Base-by-base conservation (phyloP, 257 asterid species). In the Verbascum thapsus region DNA sequence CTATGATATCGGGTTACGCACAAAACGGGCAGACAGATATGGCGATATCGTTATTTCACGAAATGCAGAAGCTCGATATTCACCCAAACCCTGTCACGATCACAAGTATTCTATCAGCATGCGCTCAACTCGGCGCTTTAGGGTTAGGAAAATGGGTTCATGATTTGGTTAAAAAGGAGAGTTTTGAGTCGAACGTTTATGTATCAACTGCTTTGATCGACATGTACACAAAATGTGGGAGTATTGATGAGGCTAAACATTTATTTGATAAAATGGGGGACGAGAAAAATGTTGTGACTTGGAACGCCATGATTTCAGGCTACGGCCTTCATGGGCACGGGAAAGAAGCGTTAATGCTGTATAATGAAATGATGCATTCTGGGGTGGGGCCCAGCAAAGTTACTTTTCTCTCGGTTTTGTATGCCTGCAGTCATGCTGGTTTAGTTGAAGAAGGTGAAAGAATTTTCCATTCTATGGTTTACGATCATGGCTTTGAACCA, bases 361-460 rank as follows among this genome's bases (percentile, higher is more conserved):
- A 74, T 59, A 66, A 78, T 39, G 76, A 79, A 64, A 88, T 92
- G 96, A 58, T 75, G 37, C 69, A 47, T 53, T 77, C 75, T 39
- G 82, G 85, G 32, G 60, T 85, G 54, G 6, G 68, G 26, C 91
- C 94, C 42, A 81, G 94, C 6, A 78, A 82, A n/a, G 87, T 81
- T 54, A 88, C 96, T 45, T 87, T 77, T 72, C 83, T 88, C 10
- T 88, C 88, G 10, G 42, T 80, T 63, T 69, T 92, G 56, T 86
- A 87, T 76, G 95, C 97, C 47, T 92, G 98, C 71, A 88, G 98
- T 62, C 97, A 92, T 72, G 74, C 96, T 34, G 97, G 98, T 45
- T 74, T 91, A 85, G 98, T 86, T 13, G 71, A 77, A 63, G 94
- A 92, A 76, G 97, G 97, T 12, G 81, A 83, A 74, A 70, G 71